Evolutionary conservation across 306 rosid genomes (phyloP).

Genomic region (Quercus ilex): DNA sequence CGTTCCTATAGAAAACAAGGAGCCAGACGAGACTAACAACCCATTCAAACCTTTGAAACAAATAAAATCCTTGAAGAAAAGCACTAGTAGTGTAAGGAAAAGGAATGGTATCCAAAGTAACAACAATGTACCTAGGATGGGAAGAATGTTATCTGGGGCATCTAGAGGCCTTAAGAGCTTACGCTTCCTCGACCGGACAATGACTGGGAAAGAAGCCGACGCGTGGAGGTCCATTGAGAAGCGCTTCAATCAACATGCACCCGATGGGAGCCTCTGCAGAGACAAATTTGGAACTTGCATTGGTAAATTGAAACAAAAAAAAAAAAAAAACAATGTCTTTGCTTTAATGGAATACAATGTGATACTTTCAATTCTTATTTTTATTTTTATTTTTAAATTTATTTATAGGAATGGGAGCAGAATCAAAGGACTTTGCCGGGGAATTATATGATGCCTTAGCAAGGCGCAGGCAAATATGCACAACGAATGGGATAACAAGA

Average conservation of each 20-base stretch:
- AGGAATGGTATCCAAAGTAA: slow-evolving; percentile 23
- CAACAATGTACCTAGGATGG: slow-evolving; percentile 5
- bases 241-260: slow-evolving; percentile 47
- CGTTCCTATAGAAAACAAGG: not conserved
- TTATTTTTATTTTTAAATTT: not conserved
- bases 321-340: not conserved
- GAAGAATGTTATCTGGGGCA: slow-evolving; percentile 46
- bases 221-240: slow-evolving; percentile 64
- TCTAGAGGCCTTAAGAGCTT: slow-evolving; percentile 63
- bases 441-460: slow-evolving; percentile 69
- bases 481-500: slow-evolving; percentile 40
- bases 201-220: slow-evolving; percentile 66
- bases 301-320: slow-evolving; percentile 34
- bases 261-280: slow-evolving; percentile 46
- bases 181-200: slow-evolving; percentile 65
- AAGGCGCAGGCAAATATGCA: slow-evolving; percentile 47
- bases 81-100: slow-evolving; percentile 22
- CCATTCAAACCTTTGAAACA: slow-evolving; percentile 18
- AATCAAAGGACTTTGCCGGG: slow-evolving; percentile 83
- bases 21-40: not conserved
- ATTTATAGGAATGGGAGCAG: slow-evolving; percentile 76
- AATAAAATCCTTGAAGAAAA: not conserved
- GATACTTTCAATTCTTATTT: not conserved
- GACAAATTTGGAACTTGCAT: slow-evolving; percentile 80
- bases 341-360: not conserved